phyloP scores from a whole-genome alignment of 305 asterid genomes.

The Rubia tinctorum region DNA sequence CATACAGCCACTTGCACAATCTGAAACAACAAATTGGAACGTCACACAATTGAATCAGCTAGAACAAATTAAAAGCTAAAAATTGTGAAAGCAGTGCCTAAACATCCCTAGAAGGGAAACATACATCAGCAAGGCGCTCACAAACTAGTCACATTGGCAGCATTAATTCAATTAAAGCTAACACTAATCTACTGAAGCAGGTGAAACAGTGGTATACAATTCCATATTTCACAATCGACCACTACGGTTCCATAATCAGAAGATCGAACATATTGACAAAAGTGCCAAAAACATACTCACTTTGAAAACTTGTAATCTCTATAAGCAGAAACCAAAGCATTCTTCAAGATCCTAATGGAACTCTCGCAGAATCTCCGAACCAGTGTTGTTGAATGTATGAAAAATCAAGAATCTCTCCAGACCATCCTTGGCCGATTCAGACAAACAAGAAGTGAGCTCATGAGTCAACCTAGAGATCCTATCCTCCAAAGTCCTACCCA shows the following conservation, averaged over 20 bases:
- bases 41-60: slow-evolving; percentile 15
- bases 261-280: not conserved
- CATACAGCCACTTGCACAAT: slow-evolving; percentile 65
- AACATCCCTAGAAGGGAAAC: not conserved
- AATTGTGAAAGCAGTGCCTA: slow-evolving; percentile 2
- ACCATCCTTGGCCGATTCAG: no score
- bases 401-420: no score
- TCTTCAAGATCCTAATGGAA: slow-evolving; percentile 62
- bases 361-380: slow-evolving; percentile 70
- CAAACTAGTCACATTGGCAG: not conserved
- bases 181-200: not conserved
- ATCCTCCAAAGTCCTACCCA: no score
- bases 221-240: not conserved
- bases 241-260: no score
- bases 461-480: no score
- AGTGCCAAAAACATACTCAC: slow-evolving; percentile 33
- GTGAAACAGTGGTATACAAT: not conserved
- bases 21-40: slow-evolving; percentile 41
- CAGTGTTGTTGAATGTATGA: no score
- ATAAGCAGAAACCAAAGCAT: slow-evolving; percentile 60
- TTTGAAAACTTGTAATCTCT: slow-evolving; percentile 63
- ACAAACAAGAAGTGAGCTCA: no score
- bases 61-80: slow-evolving; percentile 17
- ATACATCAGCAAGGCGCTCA: not conserved
- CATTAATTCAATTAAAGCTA: not conserved